Evolutionary conservation across 1,139 yeast species (phyloP).

Genomic region (Debaryomyces sp.): DNA sequence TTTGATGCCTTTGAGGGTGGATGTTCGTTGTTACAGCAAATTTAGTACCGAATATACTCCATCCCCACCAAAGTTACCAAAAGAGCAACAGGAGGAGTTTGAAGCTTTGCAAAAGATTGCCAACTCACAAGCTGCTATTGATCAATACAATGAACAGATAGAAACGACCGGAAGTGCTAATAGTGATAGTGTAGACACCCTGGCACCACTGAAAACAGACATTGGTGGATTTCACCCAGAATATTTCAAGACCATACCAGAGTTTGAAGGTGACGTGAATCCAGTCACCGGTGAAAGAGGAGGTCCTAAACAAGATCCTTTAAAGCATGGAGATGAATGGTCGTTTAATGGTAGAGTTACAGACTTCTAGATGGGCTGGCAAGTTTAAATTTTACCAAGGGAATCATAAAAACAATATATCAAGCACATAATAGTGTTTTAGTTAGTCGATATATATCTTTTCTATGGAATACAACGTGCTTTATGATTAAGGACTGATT

Average conservation of each 20-base stretch:
- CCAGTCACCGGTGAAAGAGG: conserved; percentile 95
- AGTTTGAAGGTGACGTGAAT: conserved; percentile 91
- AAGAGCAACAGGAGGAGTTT: conserved; percentile 90
- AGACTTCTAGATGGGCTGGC: conserved; percentile 57
- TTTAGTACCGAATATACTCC: conserved; percentile 47
- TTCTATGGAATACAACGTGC: neutral
- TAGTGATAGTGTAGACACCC: conserved; percentile 25
- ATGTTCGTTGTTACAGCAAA: conserved; percentile 20
- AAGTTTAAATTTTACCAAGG: neutral
- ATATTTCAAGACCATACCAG: conserved; percentile 79
- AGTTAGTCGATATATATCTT: neutral
- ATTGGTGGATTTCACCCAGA: conserved; percentile 72
- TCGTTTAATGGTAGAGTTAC: conserved; percentile 95
- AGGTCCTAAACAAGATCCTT: conserved; percentile 99
- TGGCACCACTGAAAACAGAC: conserved; percentile 49
- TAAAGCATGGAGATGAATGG: conserved; percentile 84
- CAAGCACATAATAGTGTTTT: neutral
- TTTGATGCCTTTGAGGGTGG: neutral
- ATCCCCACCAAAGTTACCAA: conserved; percentile 82
- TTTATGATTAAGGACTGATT: neutral
- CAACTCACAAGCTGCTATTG: conserved; percentile 76
- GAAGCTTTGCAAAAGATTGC: conserved; percentile 84
- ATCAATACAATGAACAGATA: conserved; percentile 64
- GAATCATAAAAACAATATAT: neutral
- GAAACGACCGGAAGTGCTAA: conserved; percentile 29